Conservation (phyloP, 2,329 filamentous ascomycete genomes). For the Pseudocercospora pini-densiflorae region DNA sequence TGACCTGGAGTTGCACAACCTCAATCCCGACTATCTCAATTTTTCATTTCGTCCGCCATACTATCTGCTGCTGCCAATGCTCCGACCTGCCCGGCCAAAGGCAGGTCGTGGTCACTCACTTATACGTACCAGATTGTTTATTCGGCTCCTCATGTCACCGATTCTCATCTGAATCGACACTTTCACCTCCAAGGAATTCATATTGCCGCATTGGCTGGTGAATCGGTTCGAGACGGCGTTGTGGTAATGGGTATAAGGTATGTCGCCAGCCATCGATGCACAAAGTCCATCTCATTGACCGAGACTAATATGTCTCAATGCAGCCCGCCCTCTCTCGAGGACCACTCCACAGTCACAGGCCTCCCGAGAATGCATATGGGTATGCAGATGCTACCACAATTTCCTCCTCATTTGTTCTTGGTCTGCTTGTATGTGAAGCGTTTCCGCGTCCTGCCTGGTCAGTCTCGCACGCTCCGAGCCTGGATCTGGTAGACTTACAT, state of each 20-base stretch:
- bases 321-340: not conserved
- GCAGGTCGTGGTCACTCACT: not conserved
- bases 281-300: not conserved
- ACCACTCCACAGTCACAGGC: too few relatives aligned
- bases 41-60: not conserved
- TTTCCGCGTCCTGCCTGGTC: slow-evolving; percentile 63
- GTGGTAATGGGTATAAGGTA: not conserved
- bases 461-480: slow-evolving; percentile 1
- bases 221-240: not conserved
- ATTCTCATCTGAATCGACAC: not conserved
- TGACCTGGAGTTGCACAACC: not conserved
- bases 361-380: not conserved
- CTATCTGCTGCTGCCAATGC: not conserved
- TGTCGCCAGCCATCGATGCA: not conserved
- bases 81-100: not conserved
- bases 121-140: not conserved
- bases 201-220: not conserved
- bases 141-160: not conserved
- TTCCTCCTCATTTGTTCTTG: slow-evolving; percentile 64
- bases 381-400: not conserved
- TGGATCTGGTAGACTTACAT: slow-evolving; percentile 63
- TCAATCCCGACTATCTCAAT: not conserved
- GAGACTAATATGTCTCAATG: not conserved
- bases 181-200: not conserved
- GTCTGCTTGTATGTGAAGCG: slow-evolving; percentile 70